Evolutionary conservation across 768 basidiomycete genomes (phyloP).

Genomic region (Calocera viscosa): DNA sequence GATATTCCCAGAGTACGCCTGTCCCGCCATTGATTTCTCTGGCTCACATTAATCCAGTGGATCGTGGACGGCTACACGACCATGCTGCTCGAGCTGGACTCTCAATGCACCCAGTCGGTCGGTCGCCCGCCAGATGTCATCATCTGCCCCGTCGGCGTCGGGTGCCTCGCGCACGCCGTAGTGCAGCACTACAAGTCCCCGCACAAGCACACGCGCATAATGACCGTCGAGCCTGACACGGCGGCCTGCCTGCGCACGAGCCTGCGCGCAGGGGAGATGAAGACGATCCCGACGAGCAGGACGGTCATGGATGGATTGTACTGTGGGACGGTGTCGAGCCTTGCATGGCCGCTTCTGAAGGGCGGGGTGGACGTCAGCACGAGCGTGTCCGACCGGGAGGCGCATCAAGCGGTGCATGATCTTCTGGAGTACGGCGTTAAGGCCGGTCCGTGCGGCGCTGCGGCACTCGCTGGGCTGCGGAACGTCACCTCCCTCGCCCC

Average conservation of each 20-base stretch:
- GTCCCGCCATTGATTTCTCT: background rate
- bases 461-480: slow-evolving; percentile 5
- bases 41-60: background rate
- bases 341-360: slow-evolving; percentile 9
- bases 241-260: background rate
- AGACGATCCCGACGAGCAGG: slow-evolving; percentile 6
- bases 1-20: background rate
- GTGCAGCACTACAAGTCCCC: slow-evolving; percentile 9
- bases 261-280: background rate
- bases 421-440: background rate
- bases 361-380: slow-evolving; percentile 8
- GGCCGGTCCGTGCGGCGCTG: slow-evolving; percentile 11
- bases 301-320: slow-evolving; percentile 12
- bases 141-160: slow-evolving; percentile 8
- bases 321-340: slow-evolving; percentile 9
- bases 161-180: slow-evolving; percentile 11
- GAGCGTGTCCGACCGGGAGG: slow-evolving; percentile 1
- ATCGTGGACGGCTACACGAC: slow-evolving; percentile 13
- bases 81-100: slow-evolving; percentile 10
- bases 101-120: background rate
- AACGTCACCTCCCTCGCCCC: background rate
- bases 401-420: background rate
- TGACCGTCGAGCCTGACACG: slow-evolving; percentile 3
- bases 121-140: background rate
- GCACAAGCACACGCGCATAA: background rate